Base-by-base conservation (phyloP, 2,329 filamentous ascomycete species). In the Colletotrichum tabaci region DNA sequence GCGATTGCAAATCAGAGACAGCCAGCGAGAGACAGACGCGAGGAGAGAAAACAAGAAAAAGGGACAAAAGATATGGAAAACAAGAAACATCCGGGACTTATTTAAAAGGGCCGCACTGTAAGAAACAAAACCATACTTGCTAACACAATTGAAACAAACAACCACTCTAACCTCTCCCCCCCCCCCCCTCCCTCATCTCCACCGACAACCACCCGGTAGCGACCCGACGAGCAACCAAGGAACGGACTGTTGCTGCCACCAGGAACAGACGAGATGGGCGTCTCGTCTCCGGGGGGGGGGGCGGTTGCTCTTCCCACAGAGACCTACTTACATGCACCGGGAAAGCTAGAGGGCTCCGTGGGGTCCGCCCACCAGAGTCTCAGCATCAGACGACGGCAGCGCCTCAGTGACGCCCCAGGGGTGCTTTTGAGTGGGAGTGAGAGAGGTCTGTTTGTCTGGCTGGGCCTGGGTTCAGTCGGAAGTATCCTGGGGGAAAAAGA, bases 301-400 rank as follows among this genome's bases (percentile, higher is more conserved):
- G 26, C 26, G 26, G 26, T 4, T 26, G 26, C 26, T 26, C 4
- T 26, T 26, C 26, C 26, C 26, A 4, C 12, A 47, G 30, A 38
- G 16, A 44, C 30, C 9, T n/a, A 44, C n/a, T 26, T 26, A 26
- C 26, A 26, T 26, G 26, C 26, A 26, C 26, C 58, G 38, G 26
- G 16, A 15, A 21, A 35, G 18, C 42, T 15, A 44, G 46, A 62
- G 50, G n/a, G 40, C 26, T 35, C 42, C 40, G 6, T 47, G 53
- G 55, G 55, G 57, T 12, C 63, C 44, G 53, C 21, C 56, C 56
- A 21, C 12, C 23, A 15, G 21, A 21, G 67, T 70, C 57, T 62
- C 58, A 71, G 64, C 52, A 62, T 71, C 64, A 52, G 68, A 71
- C 57, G 47, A 71, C 46, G 49, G 50, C 57, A 49, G 46, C 44